Percentiles rank a stretch among this genome's conserved stretches.
Evolutionary conservation across 208 protist species (phyloP).

Genomic region (Endotrypanum monterogeii): DNA sequence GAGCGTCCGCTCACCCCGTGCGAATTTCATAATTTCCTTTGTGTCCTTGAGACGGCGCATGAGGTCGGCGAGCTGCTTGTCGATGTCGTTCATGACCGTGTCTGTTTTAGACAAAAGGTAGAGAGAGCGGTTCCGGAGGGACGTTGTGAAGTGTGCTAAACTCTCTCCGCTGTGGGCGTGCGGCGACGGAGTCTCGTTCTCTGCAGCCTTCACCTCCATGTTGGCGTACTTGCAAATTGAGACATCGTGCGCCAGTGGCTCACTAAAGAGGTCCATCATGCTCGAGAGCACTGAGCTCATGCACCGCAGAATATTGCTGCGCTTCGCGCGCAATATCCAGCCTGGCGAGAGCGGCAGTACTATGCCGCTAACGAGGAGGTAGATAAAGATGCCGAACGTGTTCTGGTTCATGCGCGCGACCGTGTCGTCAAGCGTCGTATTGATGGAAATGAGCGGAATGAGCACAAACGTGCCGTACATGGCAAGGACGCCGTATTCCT

Average conservation of each 20-base stretch:
- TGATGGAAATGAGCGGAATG: constrained; percentile 74
- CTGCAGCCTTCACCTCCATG: not conserved
- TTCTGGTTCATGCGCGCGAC: constrained; percentile 89
- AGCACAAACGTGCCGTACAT: constrained; percentile 90
- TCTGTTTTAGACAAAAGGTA: constrained; percentile 49
- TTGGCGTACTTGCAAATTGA: not conserved
- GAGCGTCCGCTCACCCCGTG: constrained; percentile 72
- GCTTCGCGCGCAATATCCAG: constrained; percentile 76
- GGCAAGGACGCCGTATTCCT: constrained; percentile 85
- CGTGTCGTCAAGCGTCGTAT: constrained; percentile 63
- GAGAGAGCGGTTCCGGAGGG: constrained; percentile 55
- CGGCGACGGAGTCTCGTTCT: constrained; percentile 5
- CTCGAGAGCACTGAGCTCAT: constrained; percentile 54
- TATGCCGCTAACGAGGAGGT: constrained; percentile 75
- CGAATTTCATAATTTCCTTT: constrained; percentile 79
- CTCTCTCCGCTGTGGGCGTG: not conserved
- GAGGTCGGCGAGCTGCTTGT: constrained; percentile 49
- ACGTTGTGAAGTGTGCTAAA: not conserved
- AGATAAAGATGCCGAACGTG: constrained; percentile 91
- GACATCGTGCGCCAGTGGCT: constrained; percentile 31
- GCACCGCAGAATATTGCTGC: constrained; percentile 68
- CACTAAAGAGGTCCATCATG: constrained; percentile 67
- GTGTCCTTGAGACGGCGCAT: constrained; percentile 62
- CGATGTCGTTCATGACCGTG: constrained; percentile 50
- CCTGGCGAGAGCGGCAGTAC: constrained; percentile 78